Evolutionary conservation across 2,329 filamentous ascomycete genomes (phyloP).

Genomic region (Pseudocercospora fijiensis): DNA sequence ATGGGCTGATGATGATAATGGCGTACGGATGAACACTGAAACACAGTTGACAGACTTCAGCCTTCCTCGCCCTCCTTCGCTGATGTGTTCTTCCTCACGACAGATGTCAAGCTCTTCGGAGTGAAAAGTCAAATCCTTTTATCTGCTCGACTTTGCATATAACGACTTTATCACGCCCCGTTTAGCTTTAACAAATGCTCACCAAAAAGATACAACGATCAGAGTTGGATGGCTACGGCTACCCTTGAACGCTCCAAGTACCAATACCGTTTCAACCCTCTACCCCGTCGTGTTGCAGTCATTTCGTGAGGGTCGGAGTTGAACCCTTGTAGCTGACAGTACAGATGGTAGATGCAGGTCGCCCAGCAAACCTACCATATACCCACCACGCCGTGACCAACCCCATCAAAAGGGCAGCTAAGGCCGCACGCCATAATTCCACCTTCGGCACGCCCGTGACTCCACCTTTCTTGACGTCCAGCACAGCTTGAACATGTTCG

Average conservation of each 20-base stretch:
- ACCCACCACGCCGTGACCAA: background rate
- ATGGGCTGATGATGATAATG: background rate
- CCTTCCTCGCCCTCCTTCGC: slow-evolving; percentile 1
- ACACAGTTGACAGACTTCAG: slow-evolving; percentile 7
- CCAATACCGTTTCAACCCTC: background rate
- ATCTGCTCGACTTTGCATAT: background rate
- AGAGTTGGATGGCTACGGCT: background rate
- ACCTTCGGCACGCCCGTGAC: background rate
- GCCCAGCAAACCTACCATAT: background rate
- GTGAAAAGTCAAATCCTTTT: background rate
- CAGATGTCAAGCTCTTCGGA: background rate
- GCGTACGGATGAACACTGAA: background rate
- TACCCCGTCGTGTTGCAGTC: background rate
- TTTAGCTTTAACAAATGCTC: background rate
- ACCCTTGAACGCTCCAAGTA: background rate
- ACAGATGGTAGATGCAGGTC: background rate
- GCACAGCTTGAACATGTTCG: background rate
- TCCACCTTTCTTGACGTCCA: background rate
- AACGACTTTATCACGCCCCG: background rate
- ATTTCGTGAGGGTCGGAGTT: background rate
- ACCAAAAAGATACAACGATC: background rate
- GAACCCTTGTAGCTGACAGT: background rate
- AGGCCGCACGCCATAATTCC: background rate
- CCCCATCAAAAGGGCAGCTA: background rate
- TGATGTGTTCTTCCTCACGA: background rate